Evolutionary conservation across 148 eudicot species (phyloP), one percentile per base, ranked within the genome.

Genomic region (Rhododendron simsii): DNA sequence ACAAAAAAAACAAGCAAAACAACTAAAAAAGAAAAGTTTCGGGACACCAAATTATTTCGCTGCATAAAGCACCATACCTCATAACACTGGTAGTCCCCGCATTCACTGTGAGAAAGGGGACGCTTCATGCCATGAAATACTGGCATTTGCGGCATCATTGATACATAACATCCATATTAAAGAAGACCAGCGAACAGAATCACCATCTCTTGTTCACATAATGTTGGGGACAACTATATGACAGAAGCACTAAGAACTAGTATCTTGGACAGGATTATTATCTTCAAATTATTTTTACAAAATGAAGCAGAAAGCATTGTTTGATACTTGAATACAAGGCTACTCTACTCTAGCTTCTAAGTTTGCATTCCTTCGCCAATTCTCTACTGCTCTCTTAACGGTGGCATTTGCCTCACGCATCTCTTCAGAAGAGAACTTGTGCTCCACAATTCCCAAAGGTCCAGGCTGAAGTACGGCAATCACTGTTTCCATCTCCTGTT

Each of bases 401-500:
- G 92, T 87, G 44, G 90, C 87, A 73, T 92, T 88, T 12, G 98
- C 99, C 83, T 91, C 89, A 7, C 80, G 85, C 87, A 95, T 94
- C 93, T 95, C 99, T 84, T 92, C 94, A 26, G 93, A 91, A 20
- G 93, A 90, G 85, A 95, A 97, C 87, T 95, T 97, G 92, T 97
- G 98, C 73, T 96, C 98, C 74, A 92, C 89, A 48, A 94, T 92
- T 51, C 99, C 99, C 91, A 97, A 86, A 82, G 96, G 98, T 79
- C 99, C 98, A 75, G 99, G 99, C 88, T 94, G 92, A 30, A 97
- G 91, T 44, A 93, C 96, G 84, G 91, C 94, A 83, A 97, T 88
- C 86, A 97, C 99, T 47, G 98, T 97, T 87, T 97, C 98, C 93
- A 95, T 86, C 80, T 95, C 96, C 86, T 91, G 95, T 86, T 97